phyloP scores from a whole-genome alignment of 352 stramenopile species.

The Pythium angustatum region DNA sequence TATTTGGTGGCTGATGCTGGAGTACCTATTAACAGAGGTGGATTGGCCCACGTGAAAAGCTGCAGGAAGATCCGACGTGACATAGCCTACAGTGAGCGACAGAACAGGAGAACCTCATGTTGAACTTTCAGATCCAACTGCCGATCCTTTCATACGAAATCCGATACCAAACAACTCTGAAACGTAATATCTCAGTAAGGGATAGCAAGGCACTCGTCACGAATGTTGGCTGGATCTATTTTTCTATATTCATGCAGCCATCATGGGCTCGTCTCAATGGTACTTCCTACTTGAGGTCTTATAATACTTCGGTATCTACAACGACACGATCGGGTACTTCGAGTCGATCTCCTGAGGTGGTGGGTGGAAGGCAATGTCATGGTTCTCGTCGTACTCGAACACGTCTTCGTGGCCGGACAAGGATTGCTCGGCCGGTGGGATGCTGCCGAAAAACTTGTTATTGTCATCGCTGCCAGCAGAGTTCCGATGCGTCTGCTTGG shows the following conservation, averaged over 20 bases:
- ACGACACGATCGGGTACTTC: conserved; percentile 24
- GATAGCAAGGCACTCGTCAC: no score
- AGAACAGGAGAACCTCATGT: not conserved
- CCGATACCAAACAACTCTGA: not conserved
- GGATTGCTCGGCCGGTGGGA: conserved; percentile 10
- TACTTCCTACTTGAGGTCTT: no score
- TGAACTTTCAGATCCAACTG: conserved; percentile 7
- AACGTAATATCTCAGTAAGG: conserved; percentile 13
- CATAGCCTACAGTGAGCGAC: conserved; percentile 4
- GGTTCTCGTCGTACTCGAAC: conserved; percentile 28
- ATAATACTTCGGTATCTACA: no score
- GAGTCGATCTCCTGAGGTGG: conserved; percentile 8
- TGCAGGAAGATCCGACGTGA: conserved; percentile 25
- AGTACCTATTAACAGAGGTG: conserved; percentile 2
- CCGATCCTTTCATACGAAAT: not conserved
- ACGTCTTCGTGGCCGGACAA: conserved; percentile 25
- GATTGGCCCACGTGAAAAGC: conserved; percentile 19
- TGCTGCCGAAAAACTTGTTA: conserved; percentile 12
- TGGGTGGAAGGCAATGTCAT: conserved; percentile 8
- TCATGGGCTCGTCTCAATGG: no score
- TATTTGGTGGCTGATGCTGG: not conserved
- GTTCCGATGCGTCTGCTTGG: conserved; percentile 21
- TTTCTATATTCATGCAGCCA: no score
- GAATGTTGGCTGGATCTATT: no score
- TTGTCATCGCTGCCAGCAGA: conserved; percentile 18